phyloP scores from a whole-genome alignment of 257 asterid species.

The Solanum phureja region DNA sequence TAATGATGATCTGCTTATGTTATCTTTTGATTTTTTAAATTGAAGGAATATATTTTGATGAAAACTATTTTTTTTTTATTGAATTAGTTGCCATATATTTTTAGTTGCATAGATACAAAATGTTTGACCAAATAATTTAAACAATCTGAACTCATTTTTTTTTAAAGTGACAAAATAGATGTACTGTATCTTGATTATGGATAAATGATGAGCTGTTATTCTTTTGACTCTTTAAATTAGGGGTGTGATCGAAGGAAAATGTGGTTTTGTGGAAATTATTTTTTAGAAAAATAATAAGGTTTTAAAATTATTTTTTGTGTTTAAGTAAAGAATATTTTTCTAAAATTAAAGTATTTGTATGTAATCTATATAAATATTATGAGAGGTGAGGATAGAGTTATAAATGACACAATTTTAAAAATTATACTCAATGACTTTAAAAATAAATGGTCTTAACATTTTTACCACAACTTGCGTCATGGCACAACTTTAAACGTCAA shows the following conservation, averaged over 20 bases:
- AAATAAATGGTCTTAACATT: neutral
- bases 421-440: neutral
- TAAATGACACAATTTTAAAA: too few relatives aligned
- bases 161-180: neutral
- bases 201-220: neutral
- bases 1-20: neutral
- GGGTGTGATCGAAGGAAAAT: neutral
- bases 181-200: neutral
- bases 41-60: neutral
- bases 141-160: neutral
- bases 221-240: neutral
- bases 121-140: neutral
- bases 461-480: neutral
- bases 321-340: too few relatives aligned
- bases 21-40: neutral
- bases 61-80: neutral
- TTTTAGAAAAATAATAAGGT: neutral
- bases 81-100: neutral
- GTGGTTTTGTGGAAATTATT: neutral
- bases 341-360: too few relatives aligned
- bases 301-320: too few relatives aligned
- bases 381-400: neutral
- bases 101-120: neutral
- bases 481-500: neutral
- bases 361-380: neutral